These are phyloP conservation scores for Vaccinium darrowii DNA, from an alignment of 148 eudicot genomes.

Conservation along the genomic window DNA sequence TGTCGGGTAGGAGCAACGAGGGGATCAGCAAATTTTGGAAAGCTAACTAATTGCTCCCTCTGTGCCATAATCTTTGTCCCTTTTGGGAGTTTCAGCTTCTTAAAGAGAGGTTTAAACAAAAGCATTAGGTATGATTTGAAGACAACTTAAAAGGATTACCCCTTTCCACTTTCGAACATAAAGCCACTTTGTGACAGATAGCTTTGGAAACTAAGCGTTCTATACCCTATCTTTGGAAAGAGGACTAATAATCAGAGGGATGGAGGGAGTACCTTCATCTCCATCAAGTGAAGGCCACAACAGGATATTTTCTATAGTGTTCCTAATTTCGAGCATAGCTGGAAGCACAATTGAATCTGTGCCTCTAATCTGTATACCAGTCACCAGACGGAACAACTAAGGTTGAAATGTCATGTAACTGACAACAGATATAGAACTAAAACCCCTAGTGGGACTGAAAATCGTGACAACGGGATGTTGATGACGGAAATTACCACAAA, in stretches of 20 bases:
- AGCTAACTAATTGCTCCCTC: constrained; percentile 3
- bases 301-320: constrained; percentile 45
- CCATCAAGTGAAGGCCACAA: constrained; percentile 63
- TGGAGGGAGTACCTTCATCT: constrained; percentile 50
- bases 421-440: not conserved
- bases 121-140: not conserved
- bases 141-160: not conserved
- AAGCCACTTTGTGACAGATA: not conserved
- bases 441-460: not conserved
- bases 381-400: not conserved
- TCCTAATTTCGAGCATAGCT: constrained; percentile 33
- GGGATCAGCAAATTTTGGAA: constrained; percentile 5
- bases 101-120: not conserved
- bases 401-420: not conserved
- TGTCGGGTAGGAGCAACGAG: constrained; percentile 3
- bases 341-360: constrained; percentile 49
- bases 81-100: not conserved
- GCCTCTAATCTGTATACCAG: constrained; percentile 47
- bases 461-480: not conserved
- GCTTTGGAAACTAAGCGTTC: not conserved
- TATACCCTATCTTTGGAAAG: not conserved
- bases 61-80: not conserved
- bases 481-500: constrained; percentile 48
- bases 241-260: not conserved
- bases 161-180: not conserved